Conservation (phyloP, 2,329 filamentous ascomycete genomes). For the Phaeosphaeriaceae sp. region DNA sequence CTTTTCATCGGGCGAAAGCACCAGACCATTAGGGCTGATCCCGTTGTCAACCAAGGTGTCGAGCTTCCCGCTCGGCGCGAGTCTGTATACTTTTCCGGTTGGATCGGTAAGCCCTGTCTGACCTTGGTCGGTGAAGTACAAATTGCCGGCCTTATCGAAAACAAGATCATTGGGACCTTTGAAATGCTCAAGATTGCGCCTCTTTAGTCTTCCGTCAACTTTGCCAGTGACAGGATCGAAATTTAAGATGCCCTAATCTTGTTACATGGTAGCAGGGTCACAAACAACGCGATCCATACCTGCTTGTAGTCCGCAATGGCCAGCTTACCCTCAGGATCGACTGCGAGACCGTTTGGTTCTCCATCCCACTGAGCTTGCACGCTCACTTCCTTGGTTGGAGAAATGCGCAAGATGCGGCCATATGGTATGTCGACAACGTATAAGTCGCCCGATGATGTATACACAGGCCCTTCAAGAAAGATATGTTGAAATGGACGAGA, state of each 20-base stretch:
- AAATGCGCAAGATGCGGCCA: slow-evolving; percentile 49
- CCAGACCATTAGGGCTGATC: slow-evolving; percentile 50
- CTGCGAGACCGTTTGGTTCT: slow-evolving; percentile 51
- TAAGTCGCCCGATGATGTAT: slow-evolving; percentile 41
- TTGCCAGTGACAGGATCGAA: slow-evolving; percentile 41
- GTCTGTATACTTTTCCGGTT: slow-evolving; percentile 51
- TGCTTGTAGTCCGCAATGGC: slow-evolving; percentile 54
- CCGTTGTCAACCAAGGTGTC: slow-evolving; percentile 51
- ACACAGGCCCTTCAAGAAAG: slow-evolving; percentile 51
- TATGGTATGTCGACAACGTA: slow-evolving; percentile 52
- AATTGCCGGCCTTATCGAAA: slow-evolving; percentile 44
- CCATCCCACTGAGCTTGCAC: slow-evolving; percentile 50
- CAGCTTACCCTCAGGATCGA: slow-evolving; percentile 42
- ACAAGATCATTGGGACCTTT: slow-evolving; percentile 55
- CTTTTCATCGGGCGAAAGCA: slow-evolving; percentile 47
- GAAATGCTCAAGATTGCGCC: slow-evolving; percentile 53
- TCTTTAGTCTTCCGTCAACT: slow-evolving; percentile 41
- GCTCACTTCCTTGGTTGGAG: slow-evolving; percentile 31
- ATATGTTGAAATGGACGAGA: slow-evolving; percentile 47
- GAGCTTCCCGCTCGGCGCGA: slow-evolving; percentile 44
- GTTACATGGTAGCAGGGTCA: background rate
- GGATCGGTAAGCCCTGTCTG: slow-evolving; percentile 54
- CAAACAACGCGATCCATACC: slow-evolving; percentile 25
- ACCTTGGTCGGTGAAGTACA: slow-evolving; percentile 57
- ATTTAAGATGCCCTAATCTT: slow-evolving; percentile 45